Percentiles rank a stretch among this genome's conserved stretches.
These are phyloP conservation scores for Chaetomium sp. DNA, from an alignment of 2,329 filamentous ascomycete species.

Conservation along the genomic window DNA sequence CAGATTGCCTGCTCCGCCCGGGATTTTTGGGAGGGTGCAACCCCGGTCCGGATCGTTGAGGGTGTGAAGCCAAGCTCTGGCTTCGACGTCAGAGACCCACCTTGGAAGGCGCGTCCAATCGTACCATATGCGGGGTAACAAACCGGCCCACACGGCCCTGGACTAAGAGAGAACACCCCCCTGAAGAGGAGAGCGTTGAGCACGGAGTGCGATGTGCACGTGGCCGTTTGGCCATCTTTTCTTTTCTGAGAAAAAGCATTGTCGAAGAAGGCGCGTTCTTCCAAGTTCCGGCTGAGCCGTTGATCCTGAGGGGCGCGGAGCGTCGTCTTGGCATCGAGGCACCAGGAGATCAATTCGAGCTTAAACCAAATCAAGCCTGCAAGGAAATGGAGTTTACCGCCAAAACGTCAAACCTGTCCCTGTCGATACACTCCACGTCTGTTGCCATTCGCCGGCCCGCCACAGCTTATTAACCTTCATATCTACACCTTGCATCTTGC, in stretches of 20 bases:
- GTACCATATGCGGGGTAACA: slow-evolving; percentile 23
- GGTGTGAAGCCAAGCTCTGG: slow-evolving; percentile 10
- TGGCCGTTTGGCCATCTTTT: neutral
- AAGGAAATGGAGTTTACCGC: slow-evolving; percentile 2
- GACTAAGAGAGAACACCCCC: no score
- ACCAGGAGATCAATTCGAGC: neutral
- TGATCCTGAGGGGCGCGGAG: neutral
- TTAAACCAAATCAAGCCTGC: slow-evolving; percentile 7
- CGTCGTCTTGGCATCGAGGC: neutral
- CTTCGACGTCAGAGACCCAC: slow-evolving; percentile 24
- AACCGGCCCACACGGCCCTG: neutral
- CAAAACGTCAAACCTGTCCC: neutral
- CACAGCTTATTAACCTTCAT: no score
- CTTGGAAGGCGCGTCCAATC: slow-evolving; percentile 5
- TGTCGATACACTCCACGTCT: no score
- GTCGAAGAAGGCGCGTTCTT: neutral
- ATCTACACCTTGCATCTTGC: no score
- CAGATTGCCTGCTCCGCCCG: slow-evolving; percentile 7
- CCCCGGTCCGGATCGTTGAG: slow-evolving; percentile 11
- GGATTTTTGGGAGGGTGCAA: slow-evolving; percentile 10
- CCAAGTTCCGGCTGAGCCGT: neutral
- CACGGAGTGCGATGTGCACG: neutral
- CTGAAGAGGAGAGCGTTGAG: neutral
- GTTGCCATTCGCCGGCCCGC: no score
- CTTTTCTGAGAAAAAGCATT: neutral